Conservation (phyloP, 1,284 basidiomycete genomes). For the Malassezia restricta region DNA sequence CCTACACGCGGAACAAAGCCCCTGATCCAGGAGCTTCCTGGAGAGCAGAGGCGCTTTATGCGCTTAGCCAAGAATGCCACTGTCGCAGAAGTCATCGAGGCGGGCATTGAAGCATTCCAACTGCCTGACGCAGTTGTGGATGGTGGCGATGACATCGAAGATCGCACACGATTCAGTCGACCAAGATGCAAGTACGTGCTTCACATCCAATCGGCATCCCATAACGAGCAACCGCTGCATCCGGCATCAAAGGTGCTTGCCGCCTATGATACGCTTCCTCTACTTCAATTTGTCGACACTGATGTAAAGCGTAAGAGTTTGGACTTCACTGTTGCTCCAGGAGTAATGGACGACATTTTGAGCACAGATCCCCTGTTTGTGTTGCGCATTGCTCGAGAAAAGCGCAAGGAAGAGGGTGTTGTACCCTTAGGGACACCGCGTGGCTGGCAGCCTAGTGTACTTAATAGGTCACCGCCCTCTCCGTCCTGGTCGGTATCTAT, state of each 20-base stretch:
- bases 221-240: conserved; percentile 23
- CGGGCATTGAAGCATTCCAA: conserved; percentile 78
- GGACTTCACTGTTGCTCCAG: conserved; percentile 60
- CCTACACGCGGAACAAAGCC: not conserved
- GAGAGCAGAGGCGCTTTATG: conserved; percentile 22
- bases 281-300: conserved; percentile 52
- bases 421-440: not conserved
- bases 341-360: conserved; percentile 58
- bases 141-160: conserved; percentile 91
- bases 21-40: conserved; percentile 57
- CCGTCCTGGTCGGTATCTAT: not conserved
- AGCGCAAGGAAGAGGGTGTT: not conserved
- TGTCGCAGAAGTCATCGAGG: conserved; percentile 87
- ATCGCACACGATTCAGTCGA: conserved; percentile 67
- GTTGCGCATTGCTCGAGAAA: conserved; percentile 48
- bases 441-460: not conserved
- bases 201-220: conserved; percentile 15
- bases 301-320: conserved; percentile 66
- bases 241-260: conserved; percentile 52
- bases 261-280: conserved; percentile 58
- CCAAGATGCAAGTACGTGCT: conserved; percentile 68
- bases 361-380: conserved; percentile 77
- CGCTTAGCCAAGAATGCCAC: conserved; percentile 77
- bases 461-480: not conserved
- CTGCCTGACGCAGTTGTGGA: conserved; percentile 90